Conservation (phyloP, 164 flowering plant species). For the Aristolochia contorta region DNA sequence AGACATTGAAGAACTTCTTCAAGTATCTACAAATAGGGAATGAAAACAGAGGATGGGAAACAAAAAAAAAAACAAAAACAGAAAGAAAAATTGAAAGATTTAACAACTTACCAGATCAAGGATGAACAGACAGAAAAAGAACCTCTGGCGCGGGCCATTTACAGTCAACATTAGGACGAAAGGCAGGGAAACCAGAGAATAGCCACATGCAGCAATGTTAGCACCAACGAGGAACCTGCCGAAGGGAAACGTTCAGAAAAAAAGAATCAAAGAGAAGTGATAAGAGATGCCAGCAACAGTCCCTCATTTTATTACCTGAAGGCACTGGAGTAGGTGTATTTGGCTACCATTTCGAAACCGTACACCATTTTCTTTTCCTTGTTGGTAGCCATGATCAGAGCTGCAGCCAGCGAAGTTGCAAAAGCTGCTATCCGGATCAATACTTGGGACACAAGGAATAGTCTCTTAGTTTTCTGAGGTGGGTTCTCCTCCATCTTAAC, state of each 20-base stretch:
- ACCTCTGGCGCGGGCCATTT: slow-evolving; percentile 8
- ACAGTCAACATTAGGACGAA: slow-evolving; percentile 13
- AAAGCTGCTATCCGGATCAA: slow-evolving; percentile 27
- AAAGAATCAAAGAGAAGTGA: background rate
- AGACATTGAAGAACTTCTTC: background rate
- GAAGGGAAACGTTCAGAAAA: background rate
- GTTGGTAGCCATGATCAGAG: slow-evolving; percentile 23
- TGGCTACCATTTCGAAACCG: slow-evolving; percentile 24
- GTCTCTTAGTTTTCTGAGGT: background rate
- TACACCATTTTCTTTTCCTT: slow-evolving; percentile 16
- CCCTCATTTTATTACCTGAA: slow-evolving; percentile 20
- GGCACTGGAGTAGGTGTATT: slow-evolving; percentile 33
- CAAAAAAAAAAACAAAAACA: background rate
- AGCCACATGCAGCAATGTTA: slow-evolving; percentile 24
- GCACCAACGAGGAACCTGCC: slow-evolving; percentile 40
- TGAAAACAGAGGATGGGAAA: background rate
- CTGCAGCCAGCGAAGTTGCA: slow-evolving; percentile 24
- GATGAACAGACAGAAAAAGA: slow-evolving; percentile 30
- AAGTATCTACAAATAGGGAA: background rate
- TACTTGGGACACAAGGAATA: slow-evolving; percentile 23
- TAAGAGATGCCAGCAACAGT: background rate
- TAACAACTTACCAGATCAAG: slow-evolving; percentile 44
- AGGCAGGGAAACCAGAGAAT: slow-evolving; percentile 33
- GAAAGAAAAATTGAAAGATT: background rate
- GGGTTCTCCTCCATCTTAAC: slow-evolving; percentile 6